phyloP scores from a whole-genome alignment of 306 rosid genomes.

The Cucumis melo region DNA sequence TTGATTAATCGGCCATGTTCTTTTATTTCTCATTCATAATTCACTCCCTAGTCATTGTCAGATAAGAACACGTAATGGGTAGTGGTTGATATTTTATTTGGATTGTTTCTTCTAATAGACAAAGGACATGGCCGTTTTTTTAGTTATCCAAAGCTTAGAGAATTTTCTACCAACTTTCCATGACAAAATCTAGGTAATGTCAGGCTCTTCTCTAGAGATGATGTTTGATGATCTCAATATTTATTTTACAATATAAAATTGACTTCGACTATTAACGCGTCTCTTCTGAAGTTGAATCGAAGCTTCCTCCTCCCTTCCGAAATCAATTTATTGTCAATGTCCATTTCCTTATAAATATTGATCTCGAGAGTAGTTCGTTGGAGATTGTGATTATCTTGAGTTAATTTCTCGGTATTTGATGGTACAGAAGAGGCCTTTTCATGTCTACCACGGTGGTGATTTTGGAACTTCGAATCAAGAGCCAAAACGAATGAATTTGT shows the following conservation, averaged over 20 bases:
- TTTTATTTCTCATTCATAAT: not conserved
- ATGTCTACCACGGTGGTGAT: not conserved
- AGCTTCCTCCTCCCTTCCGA: not conserved
- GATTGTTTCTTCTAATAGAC: not conserved
- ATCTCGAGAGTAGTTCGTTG: not conserved
- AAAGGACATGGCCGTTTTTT: slow-evolving; percentile 1
- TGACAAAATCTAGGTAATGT: not conserved
- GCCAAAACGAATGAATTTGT: not conserved
- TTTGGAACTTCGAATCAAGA: not conserved
- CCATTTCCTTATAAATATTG: not conserved
- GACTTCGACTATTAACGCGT: not conserved
- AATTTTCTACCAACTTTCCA: slow-evolving; percentile 7
- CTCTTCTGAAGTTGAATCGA: not conserved
- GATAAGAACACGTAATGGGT: not conserved
- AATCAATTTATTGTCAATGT: not conserved
- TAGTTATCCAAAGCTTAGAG: not conserved
- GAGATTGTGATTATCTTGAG: not conserved
- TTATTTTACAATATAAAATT: not conserved
- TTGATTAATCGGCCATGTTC: not conserved
- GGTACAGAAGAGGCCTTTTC: slow-evolving; percentile 10
- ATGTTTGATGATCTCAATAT: not conserved
- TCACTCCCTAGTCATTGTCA: not conserved
- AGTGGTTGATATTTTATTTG: not conserved
- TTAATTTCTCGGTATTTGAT: slow-evolving; percentile 6
- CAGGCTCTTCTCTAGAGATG: not conserved